Conservation (phyloP, 768 basidiomycete genomes). For the Pleurotus ostreatus region DNA sequence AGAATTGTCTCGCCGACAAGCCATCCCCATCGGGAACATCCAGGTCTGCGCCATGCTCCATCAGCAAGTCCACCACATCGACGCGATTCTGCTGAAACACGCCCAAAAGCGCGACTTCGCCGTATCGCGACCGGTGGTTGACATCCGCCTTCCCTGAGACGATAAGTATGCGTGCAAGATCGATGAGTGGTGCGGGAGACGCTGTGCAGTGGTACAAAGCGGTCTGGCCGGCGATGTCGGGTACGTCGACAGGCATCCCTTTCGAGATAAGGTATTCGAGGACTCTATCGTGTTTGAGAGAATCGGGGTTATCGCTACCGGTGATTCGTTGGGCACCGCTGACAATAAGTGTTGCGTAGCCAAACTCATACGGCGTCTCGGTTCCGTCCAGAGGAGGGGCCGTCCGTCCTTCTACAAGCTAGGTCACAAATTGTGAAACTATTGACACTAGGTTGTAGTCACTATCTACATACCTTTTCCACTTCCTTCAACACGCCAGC, state of each 20-base stretch:
- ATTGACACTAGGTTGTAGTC: too few species aligned
- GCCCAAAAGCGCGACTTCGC: slow-evolving; percentile 35
- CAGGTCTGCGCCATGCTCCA: slow-evolving; percentile 47
- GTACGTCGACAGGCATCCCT: slow-evolving; percentile 35
- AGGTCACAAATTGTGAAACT: too few species aligned
- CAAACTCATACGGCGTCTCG: slow-evolving; percentile 39
- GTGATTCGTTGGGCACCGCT: slow-evolving; percentile 36
- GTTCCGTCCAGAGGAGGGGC: slow-evolving; percentile 34
- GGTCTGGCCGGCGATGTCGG: slow-evolving; percentile 45
- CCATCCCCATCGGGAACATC: slow-evolving; percentile 37
- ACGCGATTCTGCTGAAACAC: slow-evolving; percentile 28
- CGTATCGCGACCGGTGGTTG: slow-evolving; percentile 45
- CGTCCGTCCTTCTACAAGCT: slow-evolving; percentile 23
- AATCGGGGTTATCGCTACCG: slow-evolving; percentile 6
- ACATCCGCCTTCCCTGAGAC: slow-evolving; percentile 40
- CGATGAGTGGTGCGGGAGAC: slow-evolving; percentile 17
- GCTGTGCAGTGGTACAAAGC: slow-evolving; percentile 45
- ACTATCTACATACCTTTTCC: slow-evolving; percentile 14
- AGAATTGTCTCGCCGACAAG: slow-evolving; percentile 24
- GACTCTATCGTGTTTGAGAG: slow-evolving; percentile 26
- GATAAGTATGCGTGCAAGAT: slow-evolving; percentile 36
- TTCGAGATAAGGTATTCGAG: slow-evolving; percentile 36
- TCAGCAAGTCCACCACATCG: slow-evolving; percentile 35
- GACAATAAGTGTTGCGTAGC: slow-evolving; percentile 37
- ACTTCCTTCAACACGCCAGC: slow-evolving; percentile 19